Base-by-base conservation (phyloP, 192 early-diverging fungal species). In the Linnemannia elongata region DNA sequence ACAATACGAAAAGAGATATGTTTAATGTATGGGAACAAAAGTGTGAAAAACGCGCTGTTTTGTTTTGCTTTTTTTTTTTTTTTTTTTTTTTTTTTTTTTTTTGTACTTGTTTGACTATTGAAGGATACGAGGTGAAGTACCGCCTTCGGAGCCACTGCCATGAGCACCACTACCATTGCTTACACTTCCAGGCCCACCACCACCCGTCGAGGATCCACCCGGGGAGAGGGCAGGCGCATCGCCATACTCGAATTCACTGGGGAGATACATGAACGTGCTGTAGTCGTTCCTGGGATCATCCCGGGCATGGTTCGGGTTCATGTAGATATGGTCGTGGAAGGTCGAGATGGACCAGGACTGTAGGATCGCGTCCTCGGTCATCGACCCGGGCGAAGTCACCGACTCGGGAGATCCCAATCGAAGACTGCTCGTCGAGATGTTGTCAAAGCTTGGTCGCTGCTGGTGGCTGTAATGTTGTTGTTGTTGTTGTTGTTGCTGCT, bases 251-350 rank as follows among this genome's bases (percentile, higher is more conserved):
- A 82, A 82, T 35, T 82, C 81, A 20, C 75, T 77, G 42, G 81
- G 81, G 41, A 82, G 42, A n/a, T 82, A 82, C 52, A 72, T 44
- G 38, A 82, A 82, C 18, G 81, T 74, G 8, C 81, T 76, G 3
- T 68, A 57, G 36, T 82, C 81, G 47, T 82, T 82, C 75, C 81
- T 57, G 17, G 81, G 81, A 77, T 82, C 81, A 74, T 82, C 81
- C 0, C 69, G 69, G 3, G 81, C 69, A 42, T 77, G 36, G 27
- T 82, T 77, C 5, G 81, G 81, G n/a, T 82, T 77, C 57, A 82
- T 18, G 24, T 52, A 82, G 27, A 82, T 73, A 17, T 82, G 76
- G 27, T 82, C 81, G 42, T 77, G 70, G 1, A 72, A 42, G 0
- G 81, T 82, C 45, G 81, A 69, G 55, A 82, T 77, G 0, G 74